phyloP scores from a whole-genome alignment of 2,329 filamentous ascomycete species.

The Stagonosporopsis vannaccii region DNA sequence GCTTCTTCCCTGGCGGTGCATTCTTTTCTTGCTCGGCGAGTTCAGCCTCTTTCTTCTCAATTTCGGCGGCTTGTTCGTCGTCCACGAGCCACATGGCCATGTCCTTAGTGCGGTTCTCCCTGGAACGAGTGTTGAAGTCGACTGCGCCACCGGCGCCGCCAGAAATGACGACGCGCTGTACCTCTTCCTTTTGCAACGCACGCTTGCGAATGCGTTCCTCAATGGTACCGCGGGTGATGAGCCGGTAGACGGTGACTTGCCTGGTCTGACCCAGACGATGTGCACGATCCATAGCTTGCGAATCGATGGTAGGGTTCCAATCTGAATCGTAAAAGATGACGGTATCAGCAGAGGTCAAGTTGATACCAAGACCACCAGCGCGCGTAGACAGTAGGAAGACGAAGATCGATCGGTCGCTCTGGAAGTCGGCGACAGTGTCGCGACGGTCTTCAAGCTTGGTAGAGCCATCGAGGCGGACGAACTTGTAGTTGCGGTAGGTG shows the following conservation, averaged over 20 bases:
- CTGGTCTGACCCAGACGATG: constrained; percentile 95
- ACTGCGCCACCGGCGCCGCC: constrained; percentile 83
- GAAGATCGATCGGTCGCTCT: constrained; percentile 92
- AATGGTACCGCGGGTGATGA: constrained; percentile 96
- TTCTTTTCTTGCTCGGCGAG: constrained; percentile 70
- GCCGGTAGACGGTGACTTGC: constrained; percentile 95
- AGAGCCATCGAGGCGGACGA: constrained; percentile 93
- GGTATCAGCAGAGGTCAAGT: constrained; percentile 93
- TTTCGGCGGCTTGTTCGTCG: constrained; percentile 92
- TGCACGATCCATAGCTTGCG: constrained; percentile 97
- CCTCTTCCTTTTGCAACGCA: constrained; percentile 96
- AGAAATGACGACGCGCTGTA: constrained; percentile 94
- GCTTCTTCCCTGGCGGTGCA: constrained; percentile 52
- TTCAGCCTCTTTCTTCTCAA: constrained; percentile 91
- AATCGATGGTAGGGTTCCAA: constrained; percentile 99
- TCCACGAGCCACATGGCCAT: constrained; percentile 99
- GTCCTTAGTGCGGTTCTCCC: constrained; percentile 94
- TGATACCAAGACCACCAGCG: constrained; percentile 97
- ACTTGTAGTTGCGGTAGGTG: constrained; percentile 99
- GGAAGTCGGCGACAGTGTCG: constrained; percentile 96
- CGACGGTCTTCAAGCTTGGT: constrained; percentile 97
- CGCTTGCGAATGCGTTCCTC: constrained; percentile 98
- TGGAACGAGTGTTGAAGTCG: constrained; percentile 91
- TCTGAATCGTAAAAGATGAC: constrained; percentile 99
- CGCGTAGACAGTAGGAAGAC: constrained; percentile 96